Conservation (phyloP, 75 land plant genomes). For the Cunninghamia lanceolata region DNA sequence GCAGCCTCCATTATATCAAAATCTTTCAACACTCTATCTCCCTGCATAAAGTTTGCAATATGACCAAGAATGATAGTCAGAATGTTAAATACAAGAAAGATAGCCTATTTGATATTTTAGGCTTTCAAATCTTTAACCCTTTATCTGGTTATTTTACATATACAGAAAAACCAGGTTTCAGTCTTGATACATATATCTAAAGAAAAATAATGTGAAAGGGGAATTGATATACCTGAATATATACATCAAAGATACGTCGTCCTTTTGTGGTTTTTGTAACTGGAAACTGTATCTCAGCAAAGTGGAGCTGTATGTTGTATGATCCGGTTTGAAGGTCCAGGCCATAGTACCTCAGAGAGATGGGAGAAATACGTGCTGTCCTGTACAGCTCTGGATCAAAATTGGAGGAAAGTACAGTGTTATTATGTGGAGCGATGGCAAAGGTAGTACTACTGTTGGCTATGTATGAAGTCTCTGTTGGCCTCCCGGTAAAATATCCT, state of each 20-base stretch:
- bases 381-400: not conserved
- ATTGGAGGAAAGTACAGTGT: not conserved
- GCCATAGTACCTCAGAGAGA: constrained; percentile 8
- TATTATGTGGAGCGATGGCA: not conserved
- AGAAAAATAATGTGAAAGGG: not conserved
- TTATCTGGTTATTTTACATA: not conserved
- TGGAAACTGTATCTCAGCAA: constrained; percentile 10
- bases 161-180: not conserved
- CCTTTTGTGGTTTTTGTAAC: constrained; percentile 10
- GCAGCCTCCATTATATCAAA: constrained; percentile 56
- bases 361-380: constrained; percentile 9
- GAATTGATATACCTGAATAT: constrained; percentile 26
- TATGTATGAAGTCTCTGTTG: not conserved
- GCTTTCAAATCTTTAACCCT: not conserved
- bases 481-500: not conserved
- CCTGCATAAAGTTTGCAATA: constrained; percentile 31
- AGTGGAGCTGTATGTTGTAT: constrained; percentile 7
- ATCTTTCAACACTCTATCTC: constrained; percentile 33
- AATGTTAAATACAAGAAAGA: not conserved
- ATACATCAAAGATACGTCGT: constrained; percentile 29
- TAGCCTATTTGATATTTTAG: not conserved
- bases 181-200: not conserved
- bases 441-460: not conserved
- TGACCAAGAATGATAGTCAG: not conserved
- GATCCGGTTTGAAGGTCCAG: not conserved